Evolutionary conservation across 73 alveolate species (phyloP), one percentile per base, ranked within the genome.

Genomic region (Paramecium bursaria): DNA sequence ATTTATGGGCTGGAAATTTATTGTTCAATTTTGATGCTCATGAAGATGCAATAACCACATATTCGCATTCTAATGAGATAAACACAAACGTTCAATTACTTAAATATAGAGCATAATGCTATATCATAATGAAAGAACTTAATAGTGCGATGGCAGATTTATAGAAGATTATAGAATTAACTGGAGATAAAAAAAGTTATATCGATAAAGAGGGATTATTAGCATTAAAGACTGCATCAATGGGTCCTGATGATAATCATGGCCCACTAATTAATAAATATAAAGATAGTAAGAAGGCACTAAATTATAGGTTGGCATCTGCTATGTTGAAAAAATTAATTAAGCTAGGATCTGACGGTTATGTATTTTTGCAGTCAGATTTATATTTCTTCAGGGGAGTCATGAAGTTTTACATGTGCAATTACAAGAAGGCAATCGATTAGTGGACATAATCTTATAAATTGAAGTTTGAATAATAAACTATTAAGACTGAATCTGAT

Each of bases 1-100:
- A 79, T 53, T 79, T 79, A 42, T 79, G 89, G 89, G 75, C 89
- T 27, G 89, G 89, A 31, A 79, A 79, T 79, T 55, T 79, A 30
- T 73, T 79, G 31, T 79, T 79, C 54, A 48, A 48, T 14, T 53
- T 79, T 3, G 89, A 82, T 4, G 89, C 75, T 26, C 54, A 50
- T 46, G 89, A 79, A 14, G 79, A 79, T 44, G 89, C 89, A 3
- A 54, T 79, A 3, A 79, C 51, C 33, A 79, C 89, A 3, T 79
- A 79, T 53, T 79, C 89, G 14, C 75, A 79, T 55, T 61, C 89
- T 10, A 67, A 67, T 15, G 89, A 73, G 2, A 79, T 79, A 0
- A 27, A 79, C 27, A 79, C 42, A 10, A 79, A 79, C 54, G 80
- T 73, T 0, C 50, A 79, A 31, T 53, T 79, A 35, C 67, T 79